Evolutionary conservation across 352 stramenopile species (phyloP).

Genomic region (Globisporangium rhizosaccharum): DNA sequence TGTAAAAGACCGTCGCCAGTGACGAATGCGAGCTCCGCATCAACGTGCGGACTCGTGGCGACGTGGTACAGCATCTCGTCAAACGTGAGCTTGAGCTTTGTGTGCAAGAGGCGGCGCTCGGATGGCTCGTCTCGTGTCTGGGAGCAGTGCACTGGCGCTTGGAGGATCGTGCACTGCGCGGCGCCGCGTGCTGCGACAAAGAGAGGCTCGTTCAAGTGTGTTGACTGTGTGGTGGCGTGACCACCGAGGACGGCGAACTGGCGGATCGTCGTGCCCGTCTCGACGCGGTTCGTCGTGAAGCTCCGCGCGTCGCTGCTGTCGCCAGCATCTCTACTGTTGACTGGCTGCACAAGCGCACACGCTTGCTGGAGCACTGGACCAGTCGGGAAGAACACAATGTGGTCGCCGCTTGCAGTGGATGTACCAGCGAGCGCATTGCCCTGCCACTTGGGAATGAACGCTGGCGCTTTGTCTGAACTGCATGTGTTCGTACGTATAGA

Average conservation of each 20-base stretch:
- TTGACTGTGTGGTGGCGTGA: conserved; percentile 6
- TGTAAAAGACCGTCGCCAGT: conserved; percentile 39
- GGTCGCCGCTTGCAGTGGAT: conserved; percentile 20
- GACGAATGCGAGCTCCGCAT: conserved; percentile 53
- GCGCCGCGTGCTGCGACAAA: conserved; percentile 36
- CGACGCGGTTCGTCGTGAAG: conserved; percentile 36
- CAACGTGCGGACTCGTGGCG: conserved; percentile 53
- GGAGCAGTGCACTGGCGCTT: conserved; percentile 12
- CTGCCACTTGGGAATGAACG: conserved; percentile 44
- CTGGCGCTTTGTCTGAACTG: conserved; percentile 20
- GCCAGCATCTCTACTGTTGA: not conserved
- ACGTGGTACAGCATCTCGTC: conserved; percentile 53
- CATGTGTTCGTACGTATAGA: not conserved
- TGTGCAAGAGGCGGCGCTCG: conserved; percentile 9
- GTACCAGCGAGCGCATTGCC: conserved; percentile 57
- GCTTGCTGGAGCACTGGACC: conserved; percentile 63
- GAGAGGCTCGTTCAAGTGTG: conserved; percentile 29
- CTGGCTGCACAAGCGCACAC: conserved; percentile 35
- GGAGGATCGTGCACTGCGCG: conserved; percentile 34
- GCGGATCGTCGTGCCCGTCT: conserved; percentile 49
- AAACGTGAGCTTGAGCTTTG: conserved; percentile 49
- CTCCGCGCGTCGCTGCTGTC: not conserved
- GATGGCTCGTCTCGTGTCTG: too few species aligned
- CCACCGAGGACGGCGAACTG: conserved; percentile 53
- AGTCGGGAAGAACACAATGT: conserved; percentile 65